phyloP scores from a whole-genome alignment of 2,329 filamentous ascomycete genomes.

The Colletotrichum sp. region DNA sequence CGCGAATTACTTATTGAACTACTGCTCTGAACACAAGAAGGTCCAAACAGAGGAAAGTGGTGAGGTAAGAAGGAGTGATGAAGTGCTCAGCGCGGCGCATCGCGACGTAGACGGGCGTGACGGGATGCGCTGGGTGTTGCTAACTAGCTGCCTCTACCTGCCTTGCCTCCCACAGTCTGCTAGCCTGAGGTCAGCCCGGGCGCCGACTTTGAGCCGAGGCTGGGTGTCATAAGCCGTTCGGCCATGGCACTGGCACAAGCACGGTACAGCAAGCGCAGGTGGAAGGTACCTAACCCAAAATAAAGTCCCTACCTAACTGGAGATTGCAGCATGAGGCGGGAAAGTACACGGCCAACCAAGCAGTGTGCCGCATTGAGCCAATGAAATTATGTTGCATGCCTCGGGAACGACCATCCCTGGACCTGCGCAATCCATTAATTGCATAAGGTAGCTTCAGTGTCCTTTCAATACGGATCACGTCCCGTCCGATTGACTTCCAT shows the following conservation, averaged over 20 bases:
- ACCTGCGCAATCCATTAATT: neutral
- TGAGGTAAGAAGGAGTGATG: neutral
- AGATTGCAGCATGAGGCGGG: slow-evolving; percentile 1
- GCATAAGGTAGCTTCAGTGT: neutral
- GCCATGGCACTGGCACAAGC: neutral
- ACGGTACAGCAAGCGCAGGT: neutral
- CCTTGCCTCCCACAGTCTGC: too few relatives aligned
- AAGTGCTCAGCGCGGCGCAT: neutral
- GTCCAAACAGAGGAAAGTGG: neutral
- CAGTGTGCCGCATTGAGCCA: slow-evolving; percentile 6
- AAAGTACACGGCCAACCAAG: neutral
- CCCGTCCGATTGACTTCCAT: neutral
- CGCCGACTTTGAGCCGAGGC: slow-evolving; percentile 9
- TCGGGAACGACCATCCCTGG: slow-evolving; percentile 3
- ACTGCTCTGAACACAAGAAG: neutral
- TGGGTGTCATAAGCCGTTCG: neutral
- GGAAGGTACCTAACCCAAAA: neutral
- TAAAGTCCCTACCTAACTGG: neutral
- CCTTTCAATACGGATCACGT: neutral
- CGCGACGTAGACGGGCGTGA: neutral
- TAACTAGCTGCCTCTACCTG: neutral
- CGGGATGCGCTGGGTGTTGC: neutral
- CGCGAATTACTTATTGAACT: neutral
- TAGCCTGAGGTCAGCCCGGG: neutral
- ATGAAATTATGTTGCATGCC: slow-evolving; percentile 12